Percentiles rank a stretch among this genome's conserved stretches.
These are phyloP conservation scores for Xylaria multiplex DNA, from an alignment of 2,329 filamentous ascomycete genomes.

Conservation along the genomic window DNA sequence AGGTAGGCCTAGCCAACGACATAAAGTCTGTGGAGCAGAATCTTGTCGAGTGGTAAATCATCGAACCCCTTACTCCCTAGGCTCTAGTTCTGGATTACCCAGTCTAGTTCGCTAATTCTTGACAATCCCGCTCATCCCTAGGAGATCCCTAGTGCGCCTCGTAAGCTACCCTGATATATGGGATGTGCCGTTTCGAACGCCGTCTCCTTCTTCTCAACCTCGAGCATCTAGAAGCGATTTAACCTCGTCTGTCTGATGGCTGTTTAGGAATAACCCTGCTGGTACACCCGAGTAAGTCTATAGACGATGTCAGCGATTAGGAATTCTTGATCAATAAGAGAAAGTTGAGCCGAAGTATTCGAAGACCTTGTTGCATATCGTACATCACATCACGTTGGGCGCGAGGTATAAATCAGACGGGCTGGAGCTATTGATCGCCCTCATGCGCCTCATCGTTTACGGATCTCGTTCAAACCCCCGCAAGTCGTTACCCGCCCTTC, in stretches of 20 bases:
- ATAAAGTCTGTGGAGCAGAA: constrained; percentile 20
- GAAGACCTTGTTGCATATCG: constrained; percentile 18
- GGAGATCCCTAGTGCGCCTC: constrained; percentile 28
- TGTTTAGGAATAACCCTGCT: constrained; percentile 56
- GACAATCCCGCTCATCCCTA: constrained; percentile 37
- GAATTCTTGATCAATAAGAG: constrained; percentile 17
- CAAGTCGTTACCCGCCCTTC: constrained; percentile 1
- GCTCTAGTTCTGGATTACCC: constrained; percentile 18
- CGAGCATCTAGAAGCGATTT: constrained; percentile 34
- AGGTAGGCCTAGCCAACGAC: constrained; percentile 31
- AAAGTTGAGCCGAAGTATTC: constrained; percentile 23
- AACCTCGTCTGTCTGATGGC: constrained; percentile 56
- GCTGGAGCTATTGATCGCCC: constrained; percentile 27
- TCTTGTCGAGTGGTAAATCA: constrained; percentile 19
- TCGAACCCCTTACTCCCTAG: constrained; percentile 13
- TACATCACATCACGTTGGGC: constrained; percentile 15
- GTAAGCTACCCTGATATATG: constrained; percentile 11
- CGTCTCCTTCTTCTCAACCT: constrained; percentile 25
- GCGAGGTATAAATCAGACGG: constrained; percentile 44
- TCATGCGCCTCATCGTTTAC: constrained; percentile 17
- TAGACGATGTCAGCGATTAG: constrained; percentile 24
- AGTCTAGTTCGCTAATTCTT: constrained; percentile 37
- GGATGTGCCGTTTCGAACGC: constrained; percentile 26
- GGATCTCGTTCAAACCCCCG: constrained; percentile 10
- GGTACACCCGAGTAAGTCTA: constrained; percentile 46